phyloP scores from a whole-genome alignment of 2,329 filamentous ascomycete species.

The Colletotrichum nymphaeae region DNA sequence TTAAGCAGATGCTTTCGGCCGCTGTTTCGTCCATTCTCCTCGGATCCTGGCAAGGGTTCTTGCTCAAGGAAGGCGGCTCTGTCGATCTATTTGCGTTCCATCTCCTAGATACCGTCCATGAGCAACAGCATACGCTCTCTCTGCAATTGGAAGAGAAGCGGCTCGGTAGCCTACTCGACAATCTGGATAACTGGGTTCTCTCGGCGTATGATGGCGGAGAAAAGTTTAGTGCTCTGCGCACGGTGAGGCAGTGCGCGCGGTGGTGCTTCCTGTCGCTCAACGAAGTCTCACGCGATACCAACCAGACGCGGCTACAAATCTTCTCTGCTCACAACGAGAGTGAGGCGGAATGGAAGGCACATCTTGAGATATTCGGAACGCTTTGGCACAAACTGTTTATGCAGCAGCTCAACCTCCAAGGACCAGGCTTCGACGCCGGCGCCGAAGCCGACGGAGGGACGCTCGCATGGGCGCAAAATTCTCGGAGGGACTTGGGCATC shows the following conservation, averaged over 20 bases:
- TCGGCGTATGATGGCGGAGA: background rate
- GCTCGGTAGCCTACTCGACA: background rate
- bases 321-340: background rate
- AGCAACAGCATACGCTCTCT: background rate
- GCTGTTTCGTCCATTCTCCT: background rate
- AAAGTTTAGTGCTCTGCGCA: background rate
- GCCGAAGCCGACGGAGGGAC: background rate
- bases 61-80: background rate
- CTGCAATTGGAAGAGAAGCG: background rate
- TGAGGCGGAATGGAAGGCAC: background rate
- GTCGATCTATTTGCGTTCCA: background rate
- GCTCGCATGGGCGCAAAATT: background rate
- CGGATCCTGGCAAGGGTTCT: background rate
- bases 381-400: background rate
- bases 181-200: background rate
- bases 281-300: background rate
- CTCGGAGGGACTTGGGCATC: background rate
- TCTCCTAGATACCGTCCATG: background rate
- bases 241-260: background rate
- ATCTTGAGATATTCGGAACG: background rate
- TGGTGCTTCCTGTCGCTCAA: conserved; percentile 2
- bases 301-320: background rate
- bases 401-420: background rate
- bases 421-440: background rate
- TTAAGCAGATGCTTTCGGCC: background rate